Conservation (phyloP, 305 asterid genomes). For the Solanum aculeatissimum region DNA sequence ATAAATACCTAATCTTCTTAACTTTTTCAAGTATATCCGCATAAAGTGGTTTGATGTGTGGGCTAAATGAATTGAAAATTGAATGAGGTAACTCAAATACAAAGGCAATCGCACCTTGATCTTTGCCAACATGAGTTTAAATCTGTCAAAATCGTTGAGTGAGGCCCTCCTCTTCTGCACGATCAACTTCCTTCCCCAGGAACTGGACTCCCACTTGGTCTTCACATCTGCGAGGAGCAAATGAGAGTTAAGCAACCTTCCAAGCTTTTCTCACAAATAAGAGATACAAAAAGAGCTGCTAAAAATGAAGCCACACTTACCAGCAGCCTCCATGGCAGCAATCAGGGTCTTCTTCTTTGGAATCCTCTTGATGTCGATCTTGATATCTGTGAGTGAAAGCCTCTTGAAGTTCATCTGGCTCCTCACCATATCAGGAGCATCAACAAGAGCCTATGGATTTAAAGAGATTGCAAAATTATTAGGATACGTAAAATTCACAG, state of each 20-base stretch:
- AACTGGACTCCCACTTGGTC: conserved; percentile 84
- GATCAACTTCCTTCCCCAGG: conserved; percentile 93
- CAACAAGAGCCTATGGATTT: conserved; percentile 67
- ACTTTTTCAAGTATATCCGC: neutral
- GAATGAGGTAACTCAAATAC: neutral
- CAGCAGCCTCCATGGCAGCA: conserved; percentile 93
- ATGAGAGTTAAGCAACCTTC: neutral
- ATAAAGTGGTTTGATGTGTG: neutral
- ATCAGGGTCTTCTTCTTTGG: conserved; percentile 77
- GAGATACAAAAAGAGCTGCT: neutral
- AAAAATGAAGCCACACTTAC: conserved; percentile 12
- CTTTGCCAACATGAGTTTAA: conserved; percentile 85
- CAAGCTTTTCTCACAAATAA: neutral
- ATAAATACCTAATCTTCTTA: neutral
- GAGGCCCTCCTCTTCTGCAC: conserved; percentile 87
- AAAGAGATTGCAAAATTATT: neutral
- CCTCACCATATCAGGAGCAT: conserved; percentile 83
- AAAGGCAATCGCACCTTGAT: conserved; percentile 47
- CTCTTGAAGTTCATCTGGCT: conserved; percentile 93
- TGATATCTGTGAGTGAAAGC: conserved; percentile 80
- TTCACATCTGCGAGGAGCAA: conserved; percentile 50
- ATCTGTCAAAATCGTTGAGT: conserved; percentile 75
- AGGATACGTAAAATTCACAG: neutral
- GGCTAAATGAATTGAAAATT: neutral
- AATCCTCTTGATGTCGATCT: conserved; percentile 65